Base-by-base conservation (phyloP, 2,329 filamentous ascomycete genomes). In the Colletotrichum viniferum region DNA sequence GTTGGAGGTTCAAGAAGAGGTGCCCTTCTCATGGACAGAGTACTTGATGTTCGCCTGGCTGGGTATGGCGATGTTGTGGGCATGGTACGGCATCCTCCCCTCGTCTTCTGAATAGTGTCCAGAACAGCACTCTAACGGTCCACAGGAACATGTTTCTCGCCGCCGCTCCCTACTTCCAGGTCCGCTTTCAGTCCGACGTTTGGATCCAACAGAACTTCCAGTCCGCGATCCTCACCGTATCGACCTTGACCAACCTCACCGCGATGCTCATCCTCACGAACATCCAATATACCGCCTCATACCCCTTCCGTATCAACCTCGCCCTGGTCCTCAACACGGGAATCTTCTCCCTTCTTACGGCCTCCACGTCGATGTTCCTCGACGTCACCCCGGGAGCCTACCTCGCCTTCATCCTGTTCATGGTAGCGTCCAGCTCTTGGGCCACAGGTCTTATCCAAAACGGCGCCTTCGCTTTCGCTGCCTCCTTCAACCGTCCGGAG, bases 71-170 rank as follows among this genome's bases (percentile, higher is more conserved):
- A 98, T 98, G 97, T 89, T 98, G 60, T 98, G 96, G 96, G 96
- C 96, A 71, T 98, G 96, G 96, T 97, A 90, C 79, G 91, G 80
- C 64, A 63, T 7, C 30, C 10, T 24, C 73, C 28, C 32, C 30
- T 28, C 24, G 36, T 71, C 18, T 32, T 4, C 32, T 12, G 12
- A 13, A 52, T 4, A 24, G 10, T 21, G 18, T 36, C 13, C 3
- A n/a, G 21, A 6, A 18, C n/a, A n/a, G 43, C 28, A 9, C 14
- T 24, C 60, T 26, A 24, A 48, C 43, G 30, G 63, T 64, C 77
- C 70, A 18, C 78, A 96, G 95, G 95, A 98, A 98, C 87, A 98
- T 98, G 96, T 98, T 98, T 84, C 91, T 98, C 79, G 96, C 97
- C 61, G 96, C 96, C 10, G 95, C 95, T 3, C 95, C 96, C 6